Base-by-base conservation (phyloP, 2,329 filamentous ascomycete species). In the Calcarisporium arbuscula region DNA sequence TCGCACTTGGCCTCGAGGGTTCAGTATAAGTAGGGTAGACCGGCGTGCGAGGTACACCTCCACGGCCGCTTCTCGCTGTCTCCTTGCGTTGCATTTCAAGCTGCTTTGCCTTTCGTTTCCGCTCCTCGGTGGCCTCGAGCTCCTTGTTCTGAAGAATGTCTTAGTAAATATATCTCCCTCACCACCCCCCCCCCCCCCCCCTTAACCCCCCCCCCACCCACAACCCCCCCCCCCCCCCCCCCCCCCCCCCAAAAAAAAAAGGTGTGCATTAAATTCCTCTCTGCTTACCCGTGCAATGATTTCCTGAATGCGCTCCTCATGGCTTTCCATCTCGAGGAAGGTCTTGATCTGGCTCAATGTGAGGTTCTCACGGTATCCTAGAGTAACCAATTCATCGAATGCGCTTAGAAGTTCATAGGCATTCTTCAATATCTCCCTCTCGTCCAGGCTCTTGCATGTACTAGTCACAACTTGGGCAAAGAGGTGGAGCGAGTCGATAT, bases 1-100 rank as follows among this genome's bases (percentile, higher is more conserved):
- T 72, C 44, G 83, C 75, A 38, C 79, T 75, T 29, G 86, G 77
- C 42, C 83, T 81, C 15, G 79, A 68, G 28, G 86, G 85, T 12
- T 88, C 80, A 17, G 84, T 94, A 62, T 95, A 96, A 43, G 87
- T 85, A 15, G 88, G 87, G 60, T 95, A 96, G 38, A 80, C 76
- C 22, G 88, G 86, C 33, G 86, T 77, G 48, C 88, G 79, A 30
- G 85, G 80, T 50, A 77, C 70, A 36, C 70, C 61, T 44, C 69
- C 67, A 48, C 86, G 80, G 30, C 80, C 80, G 51, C 71, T 81
- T 48, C 90, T 80, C 44, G 86, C 85, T 52, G 90, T 82, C 58
- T 98, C 94, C 67, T 96, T 98, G 59, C 92, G 85, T 68, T 98
- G 92, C 77, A 98, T 85, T 64, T 98, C 94, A 53, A 98, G 73